Conservation (phyloP, 2,329 filamentous ascomycete species). For the Aspergillus neoniger region DNA sequence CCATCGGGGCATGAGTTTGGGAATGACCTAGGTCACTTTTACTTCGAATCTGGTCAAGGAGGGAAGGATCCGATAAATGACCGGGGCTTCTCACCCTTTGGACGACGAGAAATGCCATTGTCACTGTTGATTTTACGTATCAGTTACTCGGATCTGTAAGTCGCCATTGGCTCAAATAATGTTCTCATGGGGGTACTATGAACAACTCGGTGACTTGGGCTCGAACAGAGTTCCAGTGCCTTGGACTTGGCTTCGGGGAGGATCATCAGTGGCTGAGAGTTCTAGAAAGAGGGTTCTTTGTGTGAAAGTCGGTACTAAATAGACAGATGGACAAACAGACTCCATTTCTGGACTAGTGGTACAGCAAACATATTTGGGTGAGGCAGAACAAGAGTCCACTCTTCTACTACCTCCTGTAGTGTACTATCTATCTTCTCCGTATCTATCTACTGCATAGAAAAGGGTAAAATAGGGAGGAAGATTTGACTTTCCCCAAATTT, state of each 20-base stretch:
- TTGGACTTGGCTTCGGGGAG: not conserved
- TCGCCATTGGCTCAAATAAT: not conserved
- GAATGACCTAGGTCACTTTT: not conserved
- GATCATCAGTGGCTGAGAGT: not conserved
- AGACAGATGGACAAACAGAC: too few species aligned
- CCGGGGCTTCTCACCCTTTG: not conserved
- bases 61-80: not conserved
- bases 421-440: too few species aligned
- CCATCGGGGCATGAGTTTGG: not conserved
- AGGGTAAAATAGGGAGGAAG: not conserved
- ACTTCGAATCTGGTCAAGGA: not conserved
- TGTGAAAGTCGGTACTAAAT: not conserved
- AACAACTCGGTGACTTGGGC: not conserved
- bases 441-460: too few species aligned
- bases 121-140: not conserved
- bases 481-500: slow-evolving; percentile 5
- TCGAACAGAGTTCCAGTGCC: not conserved
- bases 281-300: not conserved
- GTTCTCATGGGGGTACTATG: not conserved
- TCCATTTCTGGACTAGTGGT: too few species aligned
- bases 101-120: not conserved
- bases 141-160: not conserved
- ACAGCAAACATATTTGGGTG: not conserved
- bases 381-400: not conserved
- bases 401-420: too few species aligned